These are phyloP conservation scores for Exophiala spinifera DNA, from an alignment of 2,329 filamentous ascomycete genomes.

Conservation along the genomic window DNA sequence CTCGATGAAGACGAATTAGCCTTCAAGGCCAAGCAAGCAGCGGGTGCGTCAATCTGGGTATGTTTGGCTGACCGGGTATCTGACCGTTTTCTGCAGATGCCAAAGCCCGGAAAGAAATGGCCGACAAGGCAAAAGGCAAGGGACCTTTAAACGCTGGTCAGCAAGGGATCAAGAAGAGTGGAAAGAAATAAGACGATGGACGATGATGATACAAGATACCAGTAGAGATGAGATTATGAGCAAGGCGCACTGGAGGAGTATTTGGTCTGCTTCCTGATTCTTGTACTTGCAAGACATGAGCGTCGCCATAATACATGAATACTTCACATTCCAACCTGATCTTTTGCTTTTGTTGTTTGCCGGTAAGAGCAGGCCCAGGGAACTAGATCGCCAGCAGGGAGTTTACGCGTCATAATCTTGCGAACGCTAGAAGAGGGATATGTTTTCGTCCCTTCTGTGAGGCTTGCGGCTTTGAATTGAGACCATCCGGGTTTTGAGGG, in stretches of 20 bases:
- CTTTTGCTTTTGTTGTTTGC: not conserved
- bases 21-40: constrained; percentile 77
- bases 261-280: constrained; percentile 4
- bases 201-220: not conserved
- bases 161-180: constrained; percentile 98
- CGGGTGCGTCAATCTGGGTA: constrained; percentile 58
- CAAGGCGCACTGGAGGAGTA: constrained; percentile 15
- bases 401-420: too few relatives aligned
- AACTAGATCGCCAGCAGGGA: too few relatives aligned
- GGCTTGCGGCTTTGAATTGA: too few relatives aligned
- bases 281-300: too few relatives aligned
- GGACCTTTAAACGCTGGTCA: constrained; percentile 79
- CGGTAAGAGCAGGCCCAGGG: too few relatives aligned
- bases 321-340: not conserved
- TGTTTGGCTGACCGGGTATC: not conserved
- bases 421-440: too few relatives aligned
- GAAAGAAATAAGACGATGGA: constrained; percentile 61
- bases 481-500: too few relatives aligned
- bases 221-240: constrained; percentile 15
- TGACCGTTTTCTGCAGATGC: constrained; percentile 55
- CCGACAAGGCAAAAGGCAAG: constrained; percentile 79
- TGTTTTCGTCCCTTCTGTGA: too few relatives aligned
- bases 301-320: not conserved
- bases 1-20: constrained; percentile 84
- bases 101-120: constrained; percentile 80